phyloP scores from a whole-genome alignment of 768 basidiomycete species.

The Podaxis mareebaensis region DNA sequence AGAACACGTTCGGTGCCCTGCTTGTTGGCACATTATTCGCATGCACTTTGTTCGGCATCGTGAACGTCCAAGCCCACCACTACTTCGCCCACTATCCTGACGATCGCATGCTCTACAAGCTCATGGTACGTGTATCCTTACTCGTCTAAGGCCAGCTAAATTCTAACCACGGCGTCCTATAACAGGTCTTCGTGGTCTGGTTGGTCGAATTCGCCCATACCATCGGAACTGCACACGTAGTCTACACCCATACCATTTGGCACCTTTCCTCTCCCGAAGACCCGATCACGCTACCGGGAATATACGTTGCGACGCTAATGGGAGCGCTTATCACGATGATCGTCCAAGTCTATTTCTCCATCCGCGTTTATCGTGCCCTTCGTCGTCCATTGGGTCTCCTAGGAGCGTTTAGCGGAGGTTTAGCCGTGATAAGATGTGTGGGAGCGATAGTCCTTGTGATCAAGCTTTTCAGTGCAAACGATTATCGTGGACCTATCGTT shows the following conservation, averaged over 20 bases:
- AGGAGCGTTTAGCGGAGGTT: not conserved
- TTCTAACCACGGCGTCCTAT: conserved; percentile 13
- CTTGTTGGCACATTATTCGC: conserved; percentile 24
- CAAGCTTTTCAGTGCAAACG: not conserved
- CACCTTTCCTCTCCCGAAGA: conserved; percentile 25
- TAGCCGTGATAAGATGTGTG: not conserved
- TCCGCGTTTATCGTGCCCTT: not conserved
- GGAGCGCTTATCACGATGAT: conserved; percentile 30
- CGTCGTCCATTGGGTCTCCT: not conserved
- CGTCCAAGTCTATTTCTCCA: conserved; percentile 25
- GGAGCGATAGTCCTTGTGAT: not conserved
- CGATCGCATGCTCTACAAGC: conserved; percentile 21
- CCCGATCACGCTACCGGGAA: conserved; percentile 23
- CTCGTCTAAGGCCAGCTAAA: conserved; percentile 9
- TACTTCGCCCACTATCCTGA: conserved; percentile 25
- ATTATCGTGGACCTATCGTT: not conserved
- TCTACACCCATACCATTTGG: conserved; percentile 33
- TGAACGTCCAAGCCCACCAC: conserved; percentile 24
- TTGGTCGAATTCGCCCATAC: conserved; percentile 30
- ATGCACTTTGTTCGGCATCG: conserved; percentile 27
- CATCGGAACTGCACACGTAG: conserved; percentile 25
- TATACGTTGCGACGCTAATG: conserved; percentile 24
- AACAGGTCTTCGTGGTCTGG: conserved; percentile 18
- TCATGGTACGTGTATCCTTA: conserved; percentile 19
- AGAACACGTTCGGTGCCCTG: conserved; percentile 24